A percentile compares a stretch with the other conserved stretches of the same genome.
Evolutionary conservation across 805 yeast genomes (phyloP).

Genomic region (Starmerella vitae): DNA sequence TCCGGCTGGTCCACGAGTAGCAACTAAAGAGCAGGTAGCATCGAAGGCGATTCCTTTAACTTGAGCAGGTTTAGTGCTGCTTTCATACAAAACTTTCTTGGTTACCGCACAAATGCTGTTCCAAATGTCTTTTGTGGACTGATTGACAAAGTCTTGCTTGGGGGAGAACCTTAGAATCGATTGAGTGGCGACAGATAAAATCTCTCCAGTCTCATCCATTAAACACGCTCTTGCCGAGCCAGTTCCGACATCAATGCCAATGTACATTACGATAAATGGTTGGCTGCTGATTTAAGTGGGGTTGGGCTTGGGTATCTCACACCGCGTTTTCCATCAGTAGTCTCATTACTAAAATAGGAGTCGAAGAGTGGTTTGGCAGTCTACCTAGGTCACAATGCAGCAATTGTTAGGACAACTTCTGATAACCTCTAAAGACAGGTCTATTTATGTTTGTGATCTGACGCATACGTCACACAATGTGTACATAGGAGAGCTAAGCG

Average conservation of each 20-base stretch:
- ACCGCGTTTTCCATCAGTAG: not conserved
- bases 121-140: constrained; percentile 88
- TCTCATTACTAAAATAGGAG: not conserved
- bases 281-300: not conserved
- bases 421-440: too few species aligned
- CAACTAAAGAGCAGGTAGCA: constrained; percentile 93
- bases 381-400: not conserved
- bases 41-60: constrained; percentile 90
- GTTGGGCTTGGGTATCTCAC: not conserved
- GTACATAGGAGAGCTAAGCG: too few species aligned
- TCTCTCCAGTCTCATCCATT: constrained; percentile 70
- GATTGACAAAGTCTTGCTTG: constrained; percentile 45
- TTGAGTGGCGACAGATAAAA: constrained; percentile 58
- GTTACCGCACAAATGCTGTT: constrained; percentile 67
- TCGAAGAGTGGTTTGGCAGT: not conserved
- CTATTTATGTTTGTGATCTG: too few species aligned
- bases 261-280: too few species aligned
- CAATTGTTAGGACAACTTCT: too few species aligned
- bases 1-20: constrained; percentile 40
- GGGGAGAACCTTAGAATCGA: constrained; percentile 48
- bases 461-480: too few species aligned
- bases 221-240: constrained; percentile 94
- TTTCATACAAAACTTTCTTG: constrained; percentile 55
- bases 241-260: constrained; percentile 94
- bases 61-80: constrained; percentile 51